Conservation (phyloP, 768 basidiomycete species). For the Termitomyces sp. region DNA sequence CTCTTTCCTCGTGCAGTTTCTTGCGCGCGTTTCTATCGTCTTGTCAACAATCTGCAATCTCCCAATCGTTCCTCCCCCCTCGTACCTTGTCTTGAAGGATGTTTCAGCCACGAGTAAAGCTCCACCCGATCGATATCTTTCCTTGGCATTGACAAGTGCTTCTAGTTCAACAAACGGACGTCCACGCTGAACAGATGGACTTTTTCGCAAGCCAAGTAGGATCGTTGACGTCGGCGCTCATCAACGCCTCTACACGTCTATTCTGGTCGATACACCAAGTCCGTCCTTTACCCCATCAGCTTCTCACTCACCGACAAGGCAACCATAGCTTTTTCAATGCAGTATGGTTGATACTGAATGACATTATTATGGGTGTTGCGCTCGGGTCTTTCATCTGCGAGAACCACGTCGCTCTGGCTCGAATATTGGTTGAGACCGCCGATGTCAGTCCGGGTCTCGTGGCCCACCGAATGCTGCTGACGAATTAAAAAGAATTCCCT, state of each 20-base stretch:
- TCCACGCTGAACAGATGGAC: too few relatives aligned
- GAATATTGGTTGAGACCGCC: too few relatives aligned
- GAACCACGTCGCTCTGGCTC: too few relatives aligned
- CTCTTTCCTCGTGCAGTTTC: background rate
- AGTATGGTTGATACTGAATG: too few relatives aligned
- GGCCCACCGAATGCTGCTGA: too few relatives aligned
- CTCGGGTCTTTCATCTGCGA: too few relatives aligned
- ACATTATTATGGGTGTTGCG: too few relatives aligned
- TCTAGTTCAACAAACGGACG: slow-evolving; percentile 56
- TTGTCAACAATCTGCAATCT: slow-evolving; percentile 12
- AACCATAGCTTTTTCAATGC: too few relatives aligned
- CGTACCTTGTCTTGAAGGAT: slow-evolving; percentile 28
- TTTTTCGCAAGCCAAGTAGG: slow-evolving; percentile 38
- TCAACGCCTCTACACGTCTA: slow-evolving; percentile 31
- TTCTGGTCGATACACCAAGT: slow-evolving; percentile 68
- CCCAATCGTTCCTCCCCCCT: slow-evolving; percentile 16
- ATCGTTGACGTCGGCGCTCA: slow-evolving; percentile 28
- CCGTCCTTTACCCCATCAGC: too few relatives aligned
- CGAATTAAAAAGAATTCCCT: slow-evolving; percentile 21
- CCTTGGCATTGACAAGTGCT: background rate
- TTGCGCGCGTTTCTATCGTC: slow-evolving; percentile 3
- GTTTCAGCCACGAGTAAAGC: too few relatives aligned
- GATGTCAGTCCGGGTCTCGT: too few relatives aligned
- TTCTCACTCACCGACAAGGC: too few relatives aligned
- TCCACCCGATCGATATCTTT: background rate